Percentiles rank a stretch among this genome's conserved stretches.
Conservation (phyloP, 176 grass and related monocot species). For the Oryza nivara region DNA sequence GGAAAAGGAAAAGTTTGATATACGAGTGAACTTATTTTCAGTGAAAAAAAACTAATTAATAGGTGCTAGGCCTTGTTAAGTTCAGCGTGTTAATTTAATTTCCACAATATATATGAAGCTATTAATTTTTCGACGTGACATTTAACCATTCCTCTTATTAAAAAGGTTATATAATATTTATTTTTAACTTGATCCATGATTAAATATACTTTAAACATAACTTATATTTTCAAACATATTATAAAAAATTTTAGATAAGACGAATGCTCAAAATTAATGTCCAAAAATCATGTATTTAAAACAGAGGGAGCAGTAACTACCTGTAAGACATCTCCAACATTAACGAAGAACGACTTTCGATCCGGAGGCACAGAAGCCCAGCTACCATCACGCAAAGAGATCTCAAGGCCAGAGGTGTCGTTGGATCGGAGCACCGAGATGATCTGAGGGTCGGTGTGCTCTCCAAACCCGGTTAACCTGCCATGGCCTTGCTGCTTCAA, state of each 20-base stretch:
- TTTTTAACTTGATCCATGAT: too few species aligned
- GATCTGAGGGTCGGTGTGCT: conserved; percentile 93
- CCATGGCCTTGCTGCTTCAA: background rate
- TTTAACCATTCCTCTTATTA: too few species aligned
- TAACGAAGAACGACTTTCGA: conserved; percentile 67
- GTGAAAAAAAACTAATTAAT: background rate
- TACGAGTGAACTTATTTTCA: background rate
- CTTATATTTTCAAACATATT: too few species aligned
- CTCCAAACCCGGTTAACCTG: conserved; percentile 71
- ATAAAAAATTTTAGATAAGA: too few species aligned
- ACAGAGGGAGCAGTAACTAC: conserved; percentile 12
- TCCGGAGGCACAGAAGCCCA: conserved; percentile 74
- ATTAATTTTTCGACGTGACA: too few species aligned
- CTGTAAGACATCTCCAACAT: conserved; percentile 77
- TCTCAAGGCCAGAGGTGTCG: conserved; percentile 59
- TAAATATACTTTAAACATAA: too few species aligned
- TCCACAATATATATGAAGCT: too few species aligned
- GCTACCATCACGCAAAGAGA: conserved; percentile 58
- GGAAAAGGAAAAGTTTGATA: background rate
- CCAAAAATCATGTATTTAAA: too few species aligned
- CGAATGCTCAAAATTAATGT: too few species aligned
- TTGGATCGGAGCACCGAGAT: conserved; percentile 86
- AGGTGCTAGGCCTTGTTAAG: too few species aligned
- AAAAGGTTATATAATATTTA: too few species aligned
- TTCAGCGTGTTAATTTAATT: too few species aligned